phyloP scores from a whole-genome alignment of 2,329 filamentous ascomycete genomes.

The Leptographium lundbergii region DNA sequence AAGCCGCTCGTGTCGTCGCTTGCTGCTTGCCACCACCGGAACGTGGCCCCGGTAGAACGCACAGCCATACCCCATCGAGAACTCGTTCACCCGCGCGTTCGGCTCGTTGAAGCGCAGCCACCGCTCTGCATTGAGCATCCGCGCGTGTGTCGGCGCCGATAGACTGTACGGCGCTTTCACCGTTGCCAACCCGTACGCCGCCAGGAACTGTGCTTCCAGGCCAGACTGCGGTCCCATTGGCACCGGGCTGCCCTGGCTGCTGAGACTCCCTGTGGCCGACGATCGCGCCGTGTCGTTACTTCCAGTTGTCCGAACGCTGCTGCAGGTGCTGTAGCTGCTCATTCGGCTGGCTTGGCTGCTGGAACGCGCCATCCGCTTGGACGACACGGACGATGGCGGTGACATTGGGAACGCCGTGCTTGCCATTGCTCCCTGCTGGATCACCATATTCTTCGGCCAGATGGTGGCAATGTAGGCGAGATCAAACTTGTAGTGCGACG shows the following conservation, averaged over 20 bases:
- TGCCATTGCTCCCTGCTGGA: background rate
- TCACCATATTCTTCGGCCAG: slow-evolving; percentile 30
- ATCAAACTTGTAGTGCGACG: slow-evolving; percentile 42
- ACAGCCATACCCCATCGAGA: slow-evolving; percentile 38
- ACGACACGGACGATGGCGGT: background rate
- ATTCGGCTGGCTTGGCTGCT: slow-evolving; percentile 3
- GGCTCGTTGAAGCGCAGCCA: slow-evolving; percentile 41
- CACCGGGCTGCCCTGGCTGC: slow-evolving; percentile 10
- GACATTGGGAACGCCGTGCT: background rate
- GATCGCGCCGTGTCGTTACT: background rate
- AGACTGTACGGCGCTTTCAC: slow-evolving; percentile 40
- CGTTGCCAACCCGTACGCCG: slow-evolving; percentile 39
- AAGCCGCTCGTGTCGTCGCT: background rate
- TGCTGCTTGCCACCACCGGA: slow-evolving; percentile 4
- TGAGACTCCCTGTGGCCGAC: background rate
- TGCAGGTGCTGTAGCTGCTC: background rate
- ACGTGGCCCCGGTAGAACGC: slow-evolving; percentile 35
- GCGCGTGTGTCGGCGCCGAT: slow-evolving; percentile 33
- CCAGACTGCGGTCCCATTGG: slow-evolving; percentile 7
- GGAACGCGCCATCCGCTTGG: background rate
- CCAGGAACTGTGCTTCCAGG: slow-evolving; percentile 34
- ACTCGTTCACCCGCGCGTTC: slow-evolving; percentile 27
- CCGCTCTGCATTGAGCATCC: slow-evolving; percentile 33
- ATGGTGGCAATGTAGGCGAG: slow-evolving; percentile 46
- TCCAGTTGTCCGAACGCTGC: background rate